Conservation (phyloP, 495 filamentous ascomycete genomes). For the Jackrogersella minutella region DNA sequence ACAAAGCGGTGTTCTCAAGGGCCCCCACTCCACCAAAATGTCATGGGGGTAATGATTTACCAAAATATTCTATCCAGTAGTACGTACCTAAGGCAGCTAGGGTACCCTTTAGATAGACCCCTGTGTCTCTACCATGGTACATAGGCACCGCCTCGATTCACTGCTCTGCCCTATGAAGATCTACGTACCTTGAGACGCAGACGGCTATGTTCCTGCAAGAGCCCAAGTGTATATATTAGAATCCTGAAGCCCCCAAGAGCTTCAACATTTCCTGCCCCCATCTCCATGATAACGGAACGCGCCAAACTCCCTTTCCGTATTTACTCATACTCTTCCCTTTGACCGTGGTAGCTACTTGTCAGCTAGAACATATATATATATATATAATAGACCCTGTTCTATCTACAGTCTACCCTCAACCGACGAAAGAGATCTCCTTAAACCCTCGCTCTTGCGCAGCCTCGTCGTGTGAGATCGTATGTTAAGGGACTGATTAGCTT, state of each 20-base stretch:
- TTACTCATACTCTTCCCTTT: slow-evolving; percentile 9
- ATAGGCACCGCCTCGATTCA: slow-evolving; percentile 6
- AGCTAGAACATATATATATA: slow-evolving; percentile 18
- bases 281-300: slow-evolving; percentile 32
- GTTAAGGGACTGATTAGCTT: slow-evolving; percentile 15
- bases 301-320: slow-evolving; percentile 15
- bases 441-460: slow-evolving; percentile 20
- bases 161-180: slow-evolving; percentile 31
- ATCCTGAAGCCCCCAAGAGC: slow-evolving; percentile 45
- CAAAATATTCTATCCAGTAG: background rate
- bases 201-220: slow-evolving; percentile 28
- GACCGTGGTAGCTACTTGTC: slow-evolving; percentile 7
- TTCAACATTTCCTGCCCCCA: slow-evolving; percentile 43
- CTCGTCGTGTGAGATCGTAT: slow-evolving; percentile 33
- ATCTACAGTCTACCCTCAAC: slow-evolving; percentile 2
- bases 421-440: background rate
- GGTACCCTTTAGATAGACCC: slow-evolving; percentile 13
- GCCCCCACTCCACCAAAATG: background rate
- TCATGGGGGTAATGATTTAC: slow-evolving; percentile 4
- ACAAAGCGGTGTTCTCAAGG: background rate
- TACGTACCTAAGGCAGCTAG: slow-evolving; percentile 14
- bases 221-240: slow-evolving; percentile 38
- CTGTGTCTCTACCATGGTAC: slow-evolving; percentile 9
- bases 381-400: slow-evolving; percentile 26
- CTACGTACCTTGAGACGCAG: background rate